A percentile compares a stretch with the other conserved stretches of the same genome.
These are phyloP conservation scores for Boletus reticulatus DNA, from an alignment of 768 basidiomycete genomes.

Conservation along the genomic window DNA sequence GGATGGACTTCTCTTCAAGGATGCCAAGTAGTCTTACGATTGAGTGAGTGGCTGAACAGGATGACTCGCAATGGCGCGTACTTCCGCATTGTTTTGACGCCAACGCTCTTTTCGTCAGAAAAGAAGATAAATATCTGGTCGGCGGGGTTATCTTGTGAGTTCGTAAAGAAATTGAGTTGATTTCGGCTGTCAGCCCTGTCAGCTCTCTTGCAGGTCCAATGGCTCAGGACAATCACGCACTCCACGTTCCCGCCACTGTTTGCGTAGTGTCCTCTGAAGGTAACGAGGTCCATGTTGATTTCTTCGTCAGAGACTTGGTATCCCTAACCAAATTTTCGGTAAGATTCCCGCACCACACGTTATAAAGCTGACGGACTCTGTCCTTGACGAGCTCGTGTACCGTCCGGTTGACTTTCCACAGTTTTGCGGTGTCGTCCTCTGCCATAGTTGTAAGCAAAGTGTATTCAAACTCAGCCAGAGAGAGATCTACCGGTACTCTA, in stretches of 20 bases:
- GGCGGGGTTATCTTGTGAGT: constrained; percentile 56
- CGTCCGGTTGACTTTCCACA: constrained; percentile 96
- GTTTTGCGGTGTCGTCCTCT: constrained; percentile 80
- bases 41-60: constrained; percentile 9
- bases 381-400: constrained; percentile 96
- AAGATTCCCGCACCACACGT: constrained; percentile 12
- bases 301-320: constrained; percentile 94
- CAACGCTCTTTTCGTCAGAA: constrained; percentile 92
- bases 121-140: constrained; percentile 95
- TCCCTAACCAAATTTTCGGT: constrained; percentile 53
- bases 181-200: constrained; percentile 57
- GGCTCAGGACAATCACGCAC: constrained; percentile 47
- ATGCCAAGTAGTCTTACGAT: constrained; percentile 73
- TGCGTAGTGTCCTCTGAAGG: constrained; percentile 74
- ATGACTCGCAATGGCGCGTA: constrained; percentile 36
- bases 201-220: constrained; percentile 6
- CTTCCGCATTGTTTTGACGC: constrained; percentile 98
- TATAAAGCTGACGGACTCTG: constrained; percentile 53
- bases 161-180: constrained; percentile 89
- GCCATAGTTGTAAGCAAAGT: constrained; percentile 47
- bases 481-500: background rate
- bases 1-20: constrained; percentile 88
- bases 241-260: constrained; percentile 76
- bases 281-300: constrained; percentile 80
- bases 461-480: constrained; percentile 58